Evolutionary conservation across 495 filamentous ascomycete genomes (phyloP), one percentile per base, ranked within the genome.

Genomic region (Annulohypoxylon stygium): DNA sequence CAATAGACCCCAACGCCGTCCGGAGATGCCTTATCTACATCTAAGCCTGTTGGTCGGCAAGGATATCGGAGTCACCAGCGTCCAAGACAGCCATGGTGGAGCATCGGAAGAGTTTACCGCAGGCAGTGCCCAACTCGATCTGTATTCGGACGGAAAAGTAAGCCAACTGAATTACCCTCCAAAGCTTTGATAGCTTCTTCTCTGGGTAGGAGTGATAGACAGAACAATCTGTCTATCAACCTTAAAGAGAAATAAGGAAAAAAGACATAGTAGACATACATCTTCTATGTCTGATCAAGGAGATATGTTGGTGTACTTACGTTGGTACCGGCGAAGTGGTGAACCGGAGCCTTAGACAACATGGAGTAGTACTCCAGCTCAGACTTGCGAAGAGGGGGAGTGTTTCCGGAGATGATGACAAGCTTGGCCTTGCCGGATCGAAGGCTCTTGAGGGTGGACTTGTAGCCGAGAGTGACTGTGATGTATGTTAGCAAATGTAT

Each of bases 31-130:
- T 61, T 69, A 43, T 58, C 76, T 65, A 65, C 18, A 63, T 66
- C 78, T 91, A 92, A 76, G 87, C 83, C 75, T 87, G 82, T 79
- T 87, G 86, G 77, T 91, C 88, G 84, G 83, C 88, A 76, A 99
- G 88, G 83, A 98, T 98, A 86, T 99, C 95, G 63, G 93, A 96
- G 90, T 98, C 96, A 92, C 96, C 96, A 83, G 93, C 94, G 85
- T 98, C 95, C 48, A 98, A 84, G 81, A 98, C 90, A 69, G 94
- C 90, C 93, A 98, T 97, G 80, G 94, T 97, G 61, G 91, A 92
- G 88, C 94, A 97, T 65, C 90, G 84, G 88, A 91, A 92, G 75
- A 97, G 90, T 84, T 97, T 97, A 84, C 94, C 94, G 77, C 81
- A 83, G 63, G 95, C 93, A 76, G 94, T 97, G 70, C 96, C 96